Evolutionary conservation across 345 rosid species (phyloP).

Genomic region (Fremontodendron californicum): DNA sequence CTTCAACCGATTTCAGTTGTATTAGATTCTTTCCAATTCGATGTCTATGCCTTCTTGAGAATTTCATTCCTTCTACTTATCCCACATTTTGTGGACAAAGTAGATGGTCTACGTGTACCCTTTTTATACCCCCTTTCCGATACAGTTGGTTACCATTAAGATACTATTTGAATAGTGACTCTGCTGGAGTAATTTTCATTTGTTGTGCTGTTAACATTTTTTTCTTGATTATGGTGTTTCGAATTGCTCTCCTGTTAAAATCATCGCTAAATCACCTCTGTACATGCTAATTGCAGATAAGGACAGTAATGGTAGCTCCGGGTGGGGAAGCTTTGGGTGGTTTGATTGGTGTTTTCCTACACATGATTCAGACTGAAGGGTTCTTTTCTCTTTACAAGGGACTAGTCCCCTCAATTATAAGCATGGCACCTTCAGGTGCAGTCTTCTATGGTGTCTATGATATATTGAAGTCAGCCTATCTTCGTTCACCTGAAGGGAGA

Average conservation of each 20-base stretch:
- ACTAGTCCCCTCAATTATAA: constrained; percentile 61
- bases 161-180: neutral
- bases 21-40: neutral
- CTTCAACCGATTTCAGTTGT: neutral
- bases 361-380: constrained; percentile 80
- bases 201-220: neutral
- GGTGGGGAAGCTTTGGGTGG: constrained; percentile 96
- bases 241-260: neutral
- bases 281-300: constrained; percentile 41
- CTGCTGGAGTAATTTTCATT: neutral
- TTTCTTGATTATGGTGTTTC: neutral
- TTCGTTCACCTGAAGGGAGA: constrained; percentile 71
- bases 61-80: neutral
- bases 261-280: neutral
- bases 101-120: neutral
- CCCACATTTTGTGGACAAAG: neutral
- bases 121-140: neutral
- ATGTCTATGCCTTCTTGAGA: neutral
- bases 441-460: constrained; percentile 92
- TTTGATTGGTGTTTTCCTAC: constrained; percentile 63
- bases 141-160: neutral
- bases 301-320: constrained; percentile 84
- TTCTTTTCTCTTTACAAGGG: constrained; percentile 92
- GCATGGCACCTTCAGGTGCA: constrained; percentile 94
- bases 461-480: constrained; percentile 73